Percentiles rank a stretch among this genome's conserved stretches.
Conservation (phyloP, 768 basidiomycete genomes). For the Boletus pseudopeckii region DNA sequence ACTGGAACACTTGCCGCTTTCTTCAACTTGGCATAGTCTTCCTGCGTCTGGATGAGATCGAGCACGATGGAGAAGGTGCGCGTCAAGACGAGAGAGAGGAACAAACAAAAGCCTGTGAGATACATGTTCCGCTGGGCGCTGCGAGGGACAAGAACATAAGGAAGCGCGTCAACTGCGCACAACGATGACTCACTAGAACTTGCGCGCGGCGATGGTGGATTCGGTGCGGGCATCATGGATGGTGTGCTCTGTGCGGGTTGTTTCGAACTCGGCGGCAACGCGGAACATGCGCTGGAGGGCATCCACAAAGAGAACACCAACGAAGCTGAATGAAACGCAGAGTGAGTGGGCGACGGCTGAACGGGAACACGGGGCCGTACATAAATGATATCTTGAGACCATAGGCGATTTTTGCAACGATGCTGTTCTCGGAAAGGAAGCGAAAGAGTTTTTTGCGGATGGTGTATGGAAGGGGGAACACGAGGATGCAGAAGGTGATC, state of each 20-base stretch:
- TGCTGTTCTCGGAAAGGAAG: conserved; percentile 64
- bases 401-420: conserved; percentile 85
- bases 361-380: conserved; percentile 40
- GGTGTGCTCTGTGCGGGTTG: conserved; percentile 54
- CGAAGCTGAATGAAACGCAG: conserved; percentile 50
- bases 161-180: no score
- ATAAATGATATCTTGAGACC: conserved; percentile 94
- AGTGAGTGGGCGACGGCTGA: background rate
- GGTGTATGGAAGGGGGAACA: conserved; percentile 78
- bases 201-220: conserved; percentile 85
- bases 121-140: conserved; percentile 91
- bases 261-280: conserved; percentile 66
- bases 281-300: conserved; percentile 92
- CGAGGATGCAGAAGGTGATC: conserved; percentile 80
- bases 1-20: conserved; percentile 37
- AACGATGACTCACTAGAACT: conserved; percentile 72
- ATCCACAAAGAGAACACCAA: conserved; percentile 84
- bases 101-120: conserved; percentile 89
- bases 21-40: conserved; percentile 83
- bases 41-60: conserved; percentile 87
- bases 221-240: conserved; percentile 69
- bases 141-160: background rate
- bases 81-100: conserved; percentile 92
- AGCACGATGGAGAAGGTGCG: conserved; percentile 90
- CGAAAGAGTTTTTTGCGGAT: conserved; percentile 67